Evolutionary conservation across 805 yeast genomes (phyloP).

Genomic region (Teunomyces panamensis): DNA sequence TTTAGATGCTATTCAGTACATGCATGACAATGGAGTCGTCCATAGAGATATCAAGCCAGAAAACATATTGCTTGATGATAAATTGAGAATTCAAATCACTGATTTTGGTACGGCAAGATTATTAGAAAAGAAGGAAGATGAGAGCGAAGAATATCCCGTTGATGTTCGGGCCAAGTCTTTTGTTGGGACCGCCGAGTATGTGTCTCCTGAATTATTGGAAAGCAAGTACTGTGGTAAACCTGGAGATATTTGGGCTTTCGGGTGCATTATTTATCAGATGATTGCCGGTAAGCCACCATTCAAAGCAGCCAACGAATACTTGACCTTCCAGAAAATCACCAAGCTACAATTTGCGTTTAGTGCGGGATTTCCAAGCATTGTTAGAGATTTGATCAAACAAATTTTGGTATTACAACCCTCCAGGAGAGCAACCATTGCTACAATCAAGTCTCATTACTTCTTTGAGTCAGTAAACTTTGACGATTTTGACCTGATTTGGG

Average conservation of each 20-base stretch:
- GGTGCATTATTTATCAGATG: slow-evolving; percentile 60
- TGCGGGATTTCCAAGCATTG: slow-evolving; percentile 56
- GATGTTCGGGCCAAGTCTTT: slow-evolving; percentile 74
- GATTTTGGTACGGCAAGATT: slow-evolving; percentile 85
- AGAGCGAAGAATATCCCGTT: slow-evolving; percentile 55
- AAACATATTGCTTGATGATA: slow-evolving; percentile 63
- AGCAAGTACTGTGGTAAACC: slow-evolving; percentile 65
- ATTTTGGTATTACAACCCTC: slow-evolving; percentile 72
- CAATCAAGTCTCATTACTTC: slow-evolving; percentile 69
- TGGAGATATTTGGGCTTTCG: slow-evolving; percentile 62
- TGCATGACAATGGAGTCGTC: slow-evolving; percentile 73
- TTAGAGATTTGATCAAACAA: slow-evolving; percentile 64
- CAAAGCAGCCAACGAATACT: slow-evolving; percentile 77
- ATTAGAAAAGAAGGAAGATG: slow-evolving; percentile 49
- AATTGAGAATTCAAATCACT: slow-evolving; percentile 64
- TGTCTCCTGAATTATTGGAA: slow-evolving; percentile 75
- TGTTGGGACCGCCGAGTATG: slow-evolving; percentile 85
- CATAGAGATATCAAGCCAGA: slow-evolving; percentile 86
- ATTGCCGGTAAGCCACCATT: slow-evolving; percentile 74
- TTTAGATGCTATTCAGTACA: slow-evolving; percentile 65
- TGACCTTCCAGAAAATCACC: slow-evolving; percentile 78
- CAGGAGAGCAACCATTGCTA: slow-evolving; percentile 54
- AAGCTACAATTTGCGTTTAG: slow-evolving; percentile 76
- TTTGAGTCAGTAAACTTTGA: slow-evolving; percentile 66
- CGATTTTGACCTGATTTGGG: slow-evolving; percentile 68